phyloP scores from a whole-genome alignment of 768 basidiomycete genomes.

The Dictyophora rubrovolvata region DNA sequence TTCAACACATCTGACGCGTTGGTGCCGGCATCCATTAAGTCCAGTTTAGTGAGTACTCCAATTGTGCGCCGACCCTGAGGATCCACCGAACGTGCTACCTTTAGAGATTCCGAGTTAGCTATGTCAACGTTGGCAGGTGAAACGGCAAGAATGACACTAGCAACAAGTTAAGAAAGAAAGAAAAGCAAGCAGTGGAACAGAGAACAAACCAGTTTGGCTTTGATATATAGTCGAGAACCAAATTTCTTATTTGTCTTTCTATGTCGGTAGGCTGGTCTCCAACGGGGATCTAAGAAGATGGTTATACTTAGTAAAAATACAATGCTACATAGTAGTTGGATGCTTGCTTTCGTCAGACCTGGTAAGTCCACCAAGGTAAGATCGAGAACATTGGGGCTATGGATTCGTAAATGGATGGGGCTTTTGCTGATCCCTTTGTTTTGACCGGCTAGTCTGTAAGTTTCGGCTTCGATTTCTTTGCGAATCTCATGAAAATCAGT shows the following conservation, averaged over 20 bases:
- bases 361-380: constrained; percentile 94
- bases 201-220: constrained; percentile 81
- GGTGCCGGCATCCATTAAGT: constrained; percentile 98
- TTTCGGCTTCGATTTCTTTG: constrained; percentile 96
- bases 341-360: constrained; percentile 83
- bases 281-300: constrained; percentile 64
- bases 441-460: constrained; percentile 93
- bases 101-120: constrained; percentile 96
- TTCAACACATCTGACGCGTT: constrained; percentile 95
- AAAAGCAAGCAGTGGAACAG: background rate
- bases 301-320: background rate
- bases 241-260: constrained; percentile 86
- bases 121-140: constrained; percentile 98
- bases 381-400: constrained; percentile 91
- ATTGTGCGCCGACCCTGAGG: constrained; percentile 94
- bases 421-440: constrained; percentile 97
- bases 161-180: background rate
- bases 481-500: constrained; percentile 94
- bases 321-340: background rate
- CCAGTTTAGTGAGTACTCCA: constrained; percentile 93
- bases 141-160: constrained; percentile 89
- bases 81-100: constrained; percentile 91
- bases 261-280: constrained; percentile 98
- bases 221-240: constrained; percentile 93
- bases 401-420: constrained; percentile 92